Percentiles rank a stretch among this genome's conserved stretches.
Conservation (phyloP, 2,329 filamentous ascomycete species). For the Neurospora sp. region DNA sequence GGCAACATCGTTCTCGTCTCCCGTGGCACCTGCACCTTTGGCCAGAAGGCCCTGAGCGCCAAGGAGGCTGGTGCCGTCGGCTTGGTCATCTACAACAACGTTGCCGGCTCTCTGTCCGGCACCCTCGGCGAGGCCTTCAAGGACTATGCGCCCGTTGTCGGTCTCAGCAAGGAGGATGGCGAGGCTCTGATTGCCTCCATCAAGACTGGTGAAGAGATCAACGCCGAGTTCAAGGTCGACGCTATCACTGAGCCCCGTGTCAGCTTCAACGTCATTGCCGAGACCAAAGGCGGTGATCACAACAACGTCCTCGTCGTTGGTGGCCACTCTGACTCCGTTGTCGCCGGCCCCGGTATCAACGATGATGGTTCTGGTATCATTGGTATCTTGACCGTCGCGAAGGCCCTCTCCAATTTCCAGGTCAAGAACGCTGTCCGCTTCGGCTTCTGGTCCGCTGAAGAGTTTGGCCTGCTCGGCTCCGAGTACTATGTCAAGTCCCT, state of each 20-base stretch:
- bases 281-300: constrained; percentile 18
- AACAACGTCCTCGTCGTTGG: constrained; percentile 17
- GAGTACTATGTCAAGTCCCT: constrained; percentile 38
- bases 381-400: constrained; percentile 16
- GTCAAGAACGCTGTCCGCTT: constrained; percentile 45
- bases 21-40: constrained; percentile 51
- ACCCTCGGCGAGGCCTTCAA: constrained; percentile 42
- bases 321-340: constrained; percentile 16
- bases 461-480: constrained; percentile 50
- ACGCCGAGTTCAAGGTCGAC: constrained; percentile 20
- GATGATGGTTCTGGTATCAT: constrained; percentile 18
- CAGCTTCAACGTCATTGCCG: constrained; percentile 18
- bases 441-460: constrained; percentile 46
- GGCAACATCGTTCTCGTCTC: constrained; percentile 51
- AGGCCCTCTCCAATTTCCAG: constrained; percentile 16
- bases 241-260: constrained; percentile 12
- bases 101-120: constrained; percentile 36
- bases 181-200: constrained; percentile 23
- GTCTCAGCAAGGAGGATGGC: constrained; percentile 40
- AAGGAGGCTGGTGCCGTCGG: constrained; percentile 46
- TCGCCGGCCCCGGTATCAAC: constrained; percentile 17
- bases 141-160: constrained; percentile 40
- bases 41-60: constrained; percentile 45
- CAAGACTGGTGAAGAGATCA: constrained; percentile 20
- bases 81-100: constrained; percentile 55